phyloP scores from a whole-genome alignment of 2,329 filamentous ascomycete species.

The Rachicladosporium sp. region DNA sequence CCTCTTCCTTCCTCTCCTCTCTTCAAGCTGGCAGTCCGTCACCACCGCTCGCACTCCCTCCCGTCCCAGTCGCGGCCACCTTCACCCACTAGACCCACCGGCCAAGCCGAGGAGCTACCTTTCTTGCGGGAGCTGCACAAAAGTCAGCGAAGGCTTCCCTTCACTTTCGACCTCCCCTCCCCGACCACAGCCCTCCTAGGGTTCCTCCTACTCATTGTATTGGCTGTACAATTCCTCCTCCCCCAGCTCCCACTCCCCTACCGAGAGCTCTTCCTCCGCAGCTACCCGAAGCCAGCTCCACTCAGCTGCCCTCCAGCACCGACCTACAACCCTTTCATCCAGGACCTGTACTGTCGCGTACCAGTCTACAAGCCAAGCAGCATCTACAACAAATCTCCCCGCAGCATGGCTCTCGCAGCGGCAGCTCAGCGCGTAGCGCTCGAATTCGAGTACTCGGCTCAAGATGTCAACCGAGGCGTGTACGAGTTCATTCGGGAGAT shows the following conservation, averaged over 20 bases:
- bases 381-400: slow-evolving; percentile 19
- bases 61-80: slow-evolving; percentile 5
- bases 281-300: slow-evolving; percentile 10
- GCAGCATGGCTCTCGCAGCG: slow-evolving; percentile 43
- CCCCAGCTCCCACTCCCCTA: slow-evolving; percentile 10
- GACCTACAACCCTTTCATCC: slow-evolving; percentile 22
- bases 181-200: slow-evolving; percentile 11
- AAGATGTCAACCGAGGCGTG: slow-evolving; percentile 67
- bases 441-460: slow-evolving; percentile 73
- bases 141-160: slow-evolving; percentile 1
- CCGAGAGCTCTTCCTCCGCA: slow-evolving; percentile 11
- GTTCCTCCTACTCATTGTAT: slow-evolving; percentile 12
- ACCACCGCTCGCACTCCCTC: slow-evolving; percentile 5
- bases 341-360: slow-evolving; percentile 23
- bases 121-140: slow-evolving; percentile 5
- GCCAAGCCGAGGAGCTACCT: slow-evolving; percentile 1
- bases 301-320: slow-evolving; percentile 18
- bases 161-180: slow-evolving; percentile 5
- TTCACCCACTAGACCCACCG: slow-evolving; percentile 1
- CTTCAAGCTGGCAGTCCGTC: slow-evolving; percentile 2
- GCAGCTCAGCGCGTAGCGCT: slow-evolving; percentile 70
- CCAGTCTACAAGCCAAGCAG: slow-evolving; percentile 17
- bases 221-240: slow-evolving; percentile 14
- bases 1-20: slow-evolving; percentile 1
- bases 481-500: slow-evolving; percentile 79